phyloP scores from a whole-genome alignment of 371 early-diverging fungal species.

The Rhizopus sp. region DNA sequence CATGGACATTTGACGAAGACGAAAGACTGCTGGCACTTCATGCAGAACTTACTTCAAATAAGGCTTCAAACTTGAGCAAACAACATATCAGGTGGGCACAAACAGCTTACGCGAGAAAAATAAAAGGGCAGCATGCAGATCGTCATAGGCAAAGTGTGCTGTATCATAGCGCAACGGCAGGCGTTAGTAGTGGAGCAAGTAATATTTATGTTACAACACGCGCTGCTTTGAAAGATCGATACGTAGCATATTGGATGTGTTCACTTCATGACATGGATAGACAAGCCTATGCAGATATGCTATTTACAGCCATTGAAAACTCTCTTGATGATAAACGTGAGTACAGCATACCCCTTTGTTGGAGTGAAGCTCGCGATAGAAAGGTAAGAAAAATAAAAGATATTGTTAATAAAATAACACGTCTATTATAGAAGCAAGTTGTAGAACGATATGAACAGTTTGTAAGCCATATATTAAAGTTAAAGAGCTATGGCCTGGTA shows the following conservation, averaged over 20 bases:
- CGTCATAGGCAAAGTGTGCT: slow-evolving; percentile 28
- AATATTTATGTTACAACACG: slow-evolving; percentile 48
- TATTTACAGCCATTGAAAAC: slow-evolving; percentile 35
- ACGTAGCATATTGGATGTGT: slow-evolving; percentile 41
- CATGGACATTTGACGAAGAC: slow-evolving; percentile 60
- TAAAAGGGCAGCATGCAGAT: slow-evolving; percentile 27
- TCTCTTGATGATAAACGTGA: slow-evolving; percentile 39
- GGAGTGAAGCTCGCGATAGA: slow-evolving; percentile 23
- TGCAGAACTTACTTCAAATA: slow-evolving; percentile 35
- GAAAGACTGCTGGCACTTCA: slow-evolving; percentile 43
- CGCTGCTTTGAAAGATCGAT: slow-evolving; percentile 42
- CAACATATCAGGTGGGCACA: slow-evolving; percentile 37
- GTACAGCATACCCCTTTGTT: slow-evolving; percentile 25
- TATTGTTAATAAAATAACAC: neutral
- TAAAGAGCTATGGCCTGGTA: slow-evolving; percentile 40
- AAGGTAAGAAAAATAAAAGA: slow-evolving; percentile 20
- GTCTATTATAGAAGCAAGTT: slow-evolving; percentile 25
- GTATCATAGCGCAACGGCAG: slow-evolving; percentile 18
- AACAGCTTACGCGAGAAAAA: slow-evolving; percentile 29
- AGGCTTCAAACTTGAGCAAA: slow-evolving; percentile 6
- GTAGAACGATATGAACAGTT: slow-evolving; percentile 43
- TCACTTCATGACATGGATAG: slow-evolving; percentile 43
- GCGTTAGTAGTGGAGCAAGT: slow-evolving; percentile 45
- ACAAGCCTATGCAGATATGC: slow-evolving; percentile 29
- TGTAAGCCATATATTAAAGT: slow-evolving; percentile 42